A percentile compares a stretch with the other conserved stretches of the same genome.
Evolutionary conservation across 176 grass and related monocot species (phyloP).

Genomic region (Alloteropsis semialata): DNA sequence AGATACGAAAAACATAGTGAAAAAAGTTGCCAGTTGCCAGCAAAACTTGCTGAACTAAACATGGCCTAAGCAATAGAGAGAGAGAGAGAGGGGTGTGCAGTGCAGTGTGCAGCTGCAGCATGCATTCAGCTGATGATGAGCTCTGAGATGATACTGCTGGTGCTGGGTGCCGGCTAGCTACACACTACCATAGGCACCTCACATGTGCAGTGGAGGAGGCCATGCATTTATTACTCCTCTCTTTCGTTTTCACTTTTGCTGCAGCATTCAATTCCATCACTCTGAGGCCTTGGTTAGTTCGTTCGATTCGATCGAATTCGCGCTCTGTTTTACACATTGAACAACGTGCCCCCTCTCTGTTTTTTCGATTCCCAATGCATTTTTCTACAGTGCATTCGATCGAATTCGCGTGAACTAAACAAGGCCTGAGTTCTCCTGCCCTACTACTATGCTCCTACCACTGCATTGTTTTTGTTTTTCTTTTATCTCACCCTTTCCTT

Average conservation of each 20-base stretch:
- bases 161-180: neutral
- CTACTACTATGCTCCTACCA: neutral
- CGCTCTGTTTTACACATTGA: too few species aligned
- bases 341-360: too few species aligned
- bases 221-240: constrained; percentile 30
- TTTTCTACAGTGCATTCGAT: too few species aligned
- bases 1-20: too few species aligned
- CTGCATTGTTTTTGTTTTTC: constrained; percentile 21
- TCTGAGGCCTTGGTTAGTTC: too few species aligned
- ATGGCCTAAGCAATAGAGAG: too few species aligned
- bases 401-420: too few species aligned
- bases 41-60: too few species aligned
- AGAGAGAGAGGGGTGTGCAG: neutral
- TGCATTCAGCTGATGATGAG: constrained; percentile 26
- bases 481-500: neutral
- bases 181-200: constrained; percentile 23
- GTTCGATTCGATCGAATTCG: too few species aligned
- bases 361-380: too few species aligned
- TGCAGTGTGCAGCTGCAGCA: neutral
- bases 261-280: constrained; percentile 57
- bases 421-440: constrained; percentile 31
- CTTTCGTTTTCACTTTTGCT: constrained; percentile 37
- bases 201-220: constrained; percentile 39
- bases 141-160: neutral
- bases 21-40: too few species aligned